Evolutionary conservation across 331 rosid species (phyloP).

Genomic region (Malus hybrid): DNA sequence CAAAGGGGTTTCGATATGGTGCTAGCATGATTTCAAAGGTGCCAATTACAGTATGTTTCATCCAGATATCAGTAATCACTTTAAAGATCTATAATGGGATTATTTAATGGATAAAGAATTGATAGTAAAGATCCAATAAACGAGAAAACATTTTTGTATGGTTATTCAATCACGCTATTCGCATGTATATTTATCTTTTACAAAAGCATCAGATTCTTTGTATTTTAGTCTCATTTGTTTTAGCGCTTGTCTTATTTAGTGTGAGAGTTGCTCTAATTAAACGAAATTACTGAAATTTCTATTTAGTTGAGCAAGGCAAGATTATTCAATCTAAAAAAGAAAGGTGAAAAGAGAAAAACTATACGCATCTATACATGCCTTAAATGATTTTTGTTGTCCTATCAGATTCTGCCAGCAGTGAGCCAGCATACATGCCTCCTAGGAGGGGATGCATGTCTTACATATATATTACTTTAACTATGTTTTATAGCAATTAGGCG

Average conservation of each 20-base stretch:
- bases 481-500: background rate
- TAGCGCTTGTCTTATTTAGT: no score
- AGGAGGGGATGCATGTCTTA: background rate
- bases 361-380: background rate
- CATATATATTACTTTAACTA: background rate
- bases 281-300: no score
- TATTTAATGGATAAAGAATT: background rate
- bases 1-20: background rate
- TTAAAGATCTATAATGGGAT: background rate
- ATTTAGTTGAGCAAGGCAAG: background rate
- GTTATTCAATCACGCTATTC: background rate
- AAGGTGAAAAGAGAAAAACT: background rate
- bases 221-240: no score
- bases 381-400: conserved; percentile 13
- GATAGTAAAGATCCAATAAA: background rate
- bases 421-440: background rate
- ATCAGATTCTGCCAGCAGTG: conserved; percentile 9
- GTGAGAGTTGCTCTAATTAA: no score
- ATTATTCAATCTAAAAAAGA: background rate
- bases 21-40: conserved; percentile 5
- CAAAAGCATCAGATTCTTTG: no score
- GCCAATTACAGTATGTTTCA: background rate
- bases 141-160: background rate
- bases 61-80: background rate
- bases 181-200: no score